Conservation (phyloP, 345 rosid genomes). For the Anastatica hierochuntica region DNA sequence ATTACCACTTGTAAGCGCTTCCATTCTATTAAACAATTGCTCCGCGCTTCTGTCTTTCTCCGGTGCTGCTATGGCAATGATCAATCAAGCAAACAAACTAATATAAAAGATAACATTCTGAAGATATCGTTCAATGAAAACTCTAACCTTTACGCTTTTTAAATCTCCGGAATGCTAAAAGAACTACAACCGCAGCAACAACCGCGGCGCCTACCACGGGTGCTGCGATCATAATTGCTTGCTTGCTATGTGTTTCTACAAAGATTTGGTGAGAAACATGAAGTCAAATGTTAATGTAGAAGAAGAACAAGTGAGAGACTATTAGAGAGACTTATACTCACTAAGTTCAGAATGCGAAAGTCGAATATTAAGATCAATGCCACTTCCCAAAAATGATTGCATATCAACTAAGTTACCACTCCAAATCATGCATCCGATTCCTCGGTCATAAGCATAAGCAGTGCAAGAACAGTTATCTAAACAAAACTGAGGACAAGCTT, state of each 20-base stretch:
- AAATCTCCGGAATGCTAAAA: conserved; percentile 13
- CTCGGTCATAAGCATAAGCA: conserved; percentile 37
- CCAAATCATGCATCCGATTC: conserved; percentile 45
- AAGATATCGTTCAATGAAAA: neutral
- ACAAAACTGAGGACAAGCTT: conserved; percentile 31
- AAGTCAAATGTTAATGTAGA: neutral
- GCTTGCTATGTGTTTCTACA: conserved; percentile 11
- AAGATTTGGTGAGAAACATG: neutral
- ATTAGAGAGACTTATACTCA: neutral
- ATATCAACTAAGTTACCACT: conserved; percentile 29
- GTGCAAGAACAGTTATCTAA: conserved; percentile 39
- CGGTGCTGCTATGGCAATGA: conserved; percentile 3
- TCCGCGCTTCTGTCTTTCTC: conserved; percentile 14
- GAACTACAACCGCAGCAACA: neutral
- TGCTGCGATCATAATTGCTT: conserved; percentile 5
- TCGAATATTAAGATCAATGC: conserved; percentile 37
- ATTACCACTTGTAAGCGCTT: conserved; percentile 19
- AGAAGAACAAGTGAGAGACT: neutral
- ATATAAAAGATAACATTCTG: neutral
- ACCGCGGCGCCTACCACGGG: neutral
- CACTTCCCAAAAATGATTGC: conserved; percentile 22
- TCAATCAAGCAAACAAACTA: neutral
- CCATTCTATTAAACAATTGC: conserved; percentile 21
- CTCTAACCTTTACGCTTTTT: conserved; percentile 19
- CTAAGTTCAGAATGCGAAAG: conserved; percentile 35